Evolutionary conservation across 805 yeast genomes (phyloP).

Genomic region (Helenozyma rhizophorensis): DNA sequence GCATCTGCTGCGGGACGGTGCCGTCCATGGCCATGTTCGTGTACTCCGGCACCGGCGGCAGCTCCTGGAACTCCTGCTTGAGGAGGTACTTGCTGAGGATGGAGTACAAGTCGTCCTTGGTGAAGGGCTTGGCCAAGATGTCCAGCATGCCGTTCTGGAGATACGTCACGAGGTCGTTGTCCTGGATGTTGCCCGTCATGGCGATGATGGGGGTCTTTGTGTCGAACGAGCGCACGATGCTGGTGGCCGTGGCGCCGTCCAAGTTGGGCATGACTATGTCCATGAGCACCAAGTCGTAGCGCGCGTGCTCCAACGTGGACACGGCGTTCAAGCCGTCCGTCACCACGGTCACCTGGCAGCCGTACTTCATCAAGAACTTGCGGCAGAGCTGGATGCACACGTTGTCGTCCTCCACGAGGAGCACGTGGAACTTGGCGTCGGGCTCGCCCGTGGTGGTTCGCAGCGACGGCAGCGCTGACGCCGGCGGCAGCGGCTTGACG

Average conservation of each 20-base stretch:
- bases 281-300: slow-evolving; percentile 77
- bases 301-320: slow-evolving; percentile 61
- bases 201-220: slow-evolving; percentile 86
- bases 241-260: slow-evolving; percentile 88
- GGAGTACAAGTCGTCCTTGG: slow-evolving; percentile 76
- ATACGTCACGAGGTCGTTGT: slow-evolving; percentile 74
- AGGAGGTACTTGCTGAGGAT: slow-evolving; percentile 73
- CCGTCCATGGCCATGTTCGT: slow-evolving; percentile 9
- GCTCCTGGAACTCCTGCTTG: slow-evolving; percentile 13
- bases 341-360: slow-evolving; percentile 89
- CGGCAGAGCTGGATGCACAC: slow-evolving; percentile 81
- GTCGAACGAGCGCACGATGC: slow-evolving; percentile 81
- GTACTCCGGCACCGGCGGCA: slow-evolving; percentile 11
- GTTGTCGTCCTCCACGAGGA: slow-evolving; percentile 75
- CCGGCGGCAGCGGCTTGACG: neutral
- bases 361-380: slow-evolving; percentile 78
- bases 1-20: slow-evolving; percentile 3
- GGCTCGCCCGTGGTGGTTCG: slow-evolving; percentile 16
- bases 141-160: slow-evolving; percentile 88
- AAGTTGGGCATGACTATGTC: slow-evolving; percentile 87
- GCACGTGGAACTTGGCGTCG: slow-evolving; percentile 59
- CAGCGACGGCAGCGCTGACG: slow-evolving; percentile 15
- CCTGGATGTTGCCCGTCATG: slow-evolving; percentile 88
- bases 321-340: slow-evolving; percentile 92
- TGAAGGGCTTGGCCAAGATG: slow-evolving; percentile 90